Evolutionary conservation across 495 filamentous ascomycete species (phyloP).

Genomic region (Aspergillus carlsbadensis): DNA sequence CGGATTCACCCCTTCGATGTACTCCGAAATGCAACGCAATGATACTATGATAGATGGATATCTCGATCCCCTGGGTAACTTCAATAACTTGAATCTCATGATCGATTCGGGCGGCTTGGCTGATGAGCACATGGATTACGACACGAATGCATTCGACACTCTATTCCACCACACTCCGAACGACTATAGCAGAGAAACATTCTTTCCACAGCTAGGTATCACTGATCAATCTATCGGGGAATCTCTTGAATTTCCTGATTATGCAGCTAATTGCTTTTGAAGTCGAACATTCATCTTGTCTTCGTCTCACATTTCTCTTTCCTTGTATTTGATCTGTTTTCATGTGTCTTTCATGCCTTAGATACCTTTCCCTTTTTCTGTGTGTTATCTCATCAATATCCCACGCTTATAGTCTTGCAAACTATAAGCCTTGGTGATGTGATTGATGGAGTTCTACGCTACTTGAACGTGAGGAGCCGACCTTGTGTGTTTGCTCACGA

Average conservation of each 20-base stretch:
- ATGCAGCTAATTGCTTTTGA: conserved; percentile 18
- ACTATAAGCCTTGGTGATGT: not conserved
- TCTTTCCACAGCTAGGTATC: conserved; percentile 1
- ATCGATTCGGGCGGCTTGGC: conserved; percentile 1
- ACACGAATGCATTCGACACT: conserved; percentile 13
- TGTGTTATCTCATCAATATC: not conserved
- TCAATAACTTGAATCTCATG: not conserved
- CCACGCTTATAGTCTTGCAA: no score
- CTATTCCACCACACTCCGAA: conserved; percentile 20
- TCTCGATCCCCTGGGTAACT: not conserved
- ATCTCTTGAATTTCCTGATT: conserved; percentile 20
- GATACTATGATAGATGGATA: not conserved
- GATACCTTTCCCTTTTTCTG: not conserved
- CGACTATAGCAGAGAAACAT: conserved; percentile 5
- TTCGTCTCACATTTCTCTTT: not conserved
- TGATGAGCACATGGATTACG: conserved; percentile 11
- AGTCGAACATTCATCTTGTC: not conserved
- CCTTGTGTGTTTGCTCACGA: not conserved
- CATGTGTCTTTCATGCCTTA: not conserved
- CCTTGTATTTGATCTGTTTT: not conserved
- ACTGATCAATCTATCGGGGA: conserved; percentile 6
- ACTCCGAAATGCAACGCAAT: conserved; percentile 4
- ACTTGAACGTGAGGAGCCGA: not conserved
- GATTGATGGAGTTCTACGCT: not conserved
- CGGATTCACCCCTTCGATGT: conserved; percentile 6